Conservation (phyloP, 768 basidiomycete species). For the Serendipita sp. region DNA sequence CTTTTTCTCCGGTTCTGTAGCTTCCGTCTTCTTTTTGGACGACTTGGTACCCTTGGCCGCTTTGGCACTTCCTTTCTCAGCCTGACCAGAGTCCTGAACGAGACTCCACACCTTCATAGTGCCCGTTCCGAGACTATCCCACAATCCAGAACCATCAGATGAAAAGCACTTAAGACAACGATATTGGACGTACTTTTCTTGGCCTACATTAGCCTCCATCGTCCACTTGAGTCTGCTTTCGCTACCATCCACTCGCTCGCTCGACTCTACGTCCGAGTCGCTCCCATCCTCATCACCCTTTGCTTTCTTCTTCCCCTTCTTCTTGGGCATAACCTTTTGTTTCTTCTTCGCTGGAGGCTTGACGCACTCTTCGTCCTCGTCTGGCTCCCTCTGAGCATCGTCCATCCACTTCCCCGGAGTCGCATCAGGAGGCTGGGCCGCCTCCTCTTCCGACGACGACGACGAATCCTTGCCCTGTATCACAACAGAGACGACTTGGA, state of each 20-base stretch:
- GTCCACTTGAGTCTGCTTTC: constrained; percentile 8
- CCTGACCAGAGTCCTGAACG: constrained; percentile 4
- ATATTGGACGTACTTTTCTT: constrained; percentile 10
- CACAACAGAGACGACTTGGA: constrained; percentile 16
- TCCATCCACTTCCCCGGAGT: constrained; percentile 1
- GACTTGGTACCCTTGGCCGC: no score
- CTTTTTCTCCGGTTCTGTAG: no score
- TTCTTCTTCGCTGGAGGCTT: background rate
- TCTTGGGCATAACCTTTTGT: background rate
- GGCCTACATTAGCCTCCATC: background rate
- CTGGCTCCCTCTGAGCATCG: background rate
- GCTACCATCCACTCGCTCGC: no score
- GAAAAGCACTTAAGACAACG: constrained; percentile 5
- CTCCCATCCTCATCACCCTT: background rate
- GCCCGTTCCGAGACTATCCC: constrained; percentile 19
- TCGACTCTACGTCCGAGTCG: background rate
- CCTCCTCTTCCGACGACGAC: background rate
- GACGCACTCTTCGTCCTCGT: constrained; percentile 8
- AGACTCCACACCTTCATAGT: constrained; percentile 22
- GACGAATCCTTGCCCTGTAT: background rate
- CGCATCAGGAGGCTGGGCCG: background rate
- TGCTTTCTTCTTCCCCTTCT: background rate
- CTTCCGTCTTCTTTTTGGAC: no score
- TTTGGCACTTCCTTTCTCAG: background rate
- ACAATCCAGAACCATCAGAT: constrained; percentile 9